Evolutionary conservation across 768 basidiomycete genomes (phyloP), one percentile per base, ranked within the genome.

Genomic region (Suillus paluster): DNA sequence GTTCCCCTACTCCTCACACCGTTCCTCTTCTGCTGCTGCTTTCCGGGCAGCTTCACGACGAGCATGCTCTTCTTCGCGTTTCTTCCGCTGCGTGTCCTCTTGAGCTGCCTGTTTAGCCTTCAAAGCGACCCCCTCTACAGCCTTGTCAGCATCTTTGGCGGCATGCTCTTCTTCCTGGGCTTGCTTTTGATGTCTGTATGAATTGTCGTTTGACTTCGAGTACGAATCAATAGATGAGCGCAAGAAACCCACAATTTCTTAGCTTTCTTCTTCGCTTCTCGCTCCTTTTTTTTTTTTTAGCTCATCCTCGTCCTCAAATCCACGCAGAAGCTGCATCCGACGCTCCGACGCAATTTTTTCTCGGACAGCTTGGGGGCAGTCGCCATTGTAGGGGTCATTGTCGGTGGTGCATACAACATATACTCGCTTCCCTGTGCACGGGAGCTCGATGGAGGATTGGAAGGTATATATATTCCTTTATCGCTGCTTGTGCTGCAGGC

Each of bases 231-330:
- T 21, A 57, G 30, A 25, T 27, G 19, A 70, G 64, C 10, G 70
- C 83, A 53, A 30, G 50, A 66, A 59, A 71, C 81, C 58, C 67
- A 97, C 95, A 81, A 89, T 85, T 95, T 95, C 82, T 98, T 98
- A 77, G 98, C 97, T 84, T 98, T 99, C 85, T 97, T 99, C 84
- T 97, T 97, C 59, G 88, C 91, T 79, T 97, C 96, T 68, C 87
- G 86, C 71, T 97, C 95, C 72, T n/a, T n/a, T n/a, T n/a, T n/a
- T n/a, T n/a, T 90, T 90, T 54, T 86, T 83, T 34, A 85, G 77
- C 76, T 93, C 92, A 71, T 97, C 93, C 79, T 99, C 97, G 68
- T 96, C 95, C 75, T 97, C 97, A 15, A 99, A 86, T 73, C 99
- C 97, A 34, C 93, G 88, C 61, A 99, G 81, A 23, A 99, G 83